phyloP scores from a whole-genome alignment of 2,329 filamentous ascomycete species.

The Ilyonectria robusta region DNA sequence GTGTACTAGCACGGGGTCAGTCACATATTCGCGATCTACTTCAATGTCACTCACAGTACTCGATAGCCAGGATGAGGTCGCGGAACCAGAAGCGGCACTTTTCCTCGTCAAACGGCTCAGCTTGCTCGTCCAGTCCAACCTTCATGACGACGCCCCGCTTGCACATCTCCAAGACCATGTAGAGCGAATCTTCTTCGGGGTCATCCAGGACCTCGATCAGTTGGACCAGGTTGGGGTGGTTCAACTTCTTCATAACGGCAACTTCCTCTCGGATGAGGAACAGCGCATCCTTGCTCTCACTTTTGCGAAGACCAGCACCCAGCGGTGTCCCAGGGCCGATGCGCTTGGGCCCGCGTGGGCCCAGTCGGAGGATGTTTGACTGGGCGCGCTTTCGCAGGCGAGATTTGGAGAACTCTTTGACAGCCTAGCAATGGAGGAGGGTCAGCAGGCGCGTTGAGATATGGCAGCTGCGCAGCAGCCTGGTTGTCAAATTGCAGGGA shows the following conservation, averaged over 20 bases:
- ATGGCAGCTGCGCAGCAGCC: conserved; percentile 3
- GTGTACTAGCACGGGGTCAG: conserved; percentile 72
- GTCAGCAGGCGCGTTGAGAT: conserved; percentile 30
- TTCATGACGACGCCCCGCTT: conserved; percentile 98
- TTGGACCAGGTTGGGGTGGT: conserved; percentile 94
- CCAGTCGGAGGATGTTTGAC: conserved; percentile 82
- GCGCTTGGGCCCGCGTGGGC: conserved; percentile 54
- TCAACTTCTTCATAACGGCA: conserved; percentile 98
- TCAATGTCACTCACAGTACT: conserved; percentile 77
- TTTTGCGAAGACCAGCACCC: conserved; percentile 53
- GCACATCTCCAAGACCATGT: conserved; percentile 99
- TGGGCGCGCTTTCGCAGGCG: conserved; percentile 90
- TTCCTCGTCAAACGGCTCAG: conserved; percentile 86
- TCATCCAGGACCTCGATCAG: conserved; percentile 96
- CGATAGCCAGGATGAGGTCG: conserved; percentile 93
- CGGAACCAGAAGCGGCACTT: conserved; percentile 92
- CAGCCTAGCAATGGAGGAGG: conserved; percentile 71
- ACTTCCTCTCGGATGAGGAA: conserved; percentile 96
- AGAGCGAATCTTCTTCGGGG: conserved; percentile 93
- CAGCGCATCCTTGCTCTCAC: conserved; percentile 79
- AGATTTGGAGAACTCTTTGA: conserved; percentile 98
- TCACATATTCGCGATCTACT: background rate
- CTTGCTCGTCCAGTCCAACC: conserved; percentile 86
- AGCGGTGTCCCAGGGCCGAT: conserved; percentile 47
- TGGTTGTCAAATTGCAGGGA: background rate